These are phyloP conservation scores for Ilex paraguariensis DNA, from an alignment of 305 asterid genomes.

Conservation along the genomic window DNA sequence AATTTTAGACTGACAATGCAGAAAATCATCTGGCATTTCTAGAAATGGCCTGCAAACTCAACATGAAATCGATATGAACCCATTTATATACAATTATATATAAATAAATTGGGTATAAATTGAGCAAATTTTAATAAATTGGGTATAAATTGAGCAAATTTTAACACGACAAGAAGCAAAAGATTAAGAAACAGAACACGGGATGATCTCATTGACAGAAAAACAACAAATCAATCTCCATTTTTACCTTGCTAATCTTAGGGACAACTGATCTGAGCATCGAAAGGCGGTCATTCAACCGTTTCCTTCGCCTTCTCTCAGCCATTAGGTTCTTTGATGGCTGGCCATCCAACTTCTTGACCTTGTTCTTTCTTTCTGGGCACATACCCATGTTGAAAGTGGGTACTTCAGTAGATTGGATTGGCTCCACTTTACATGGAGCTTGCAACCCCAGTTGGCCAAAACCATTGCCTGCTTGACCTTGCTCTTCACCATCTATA, in stretches of 20 bases:
- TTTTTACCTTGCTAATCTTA: slow-evolving; percentile 63
- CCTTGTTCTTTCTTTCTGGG: slow-evolving; percentile 26
- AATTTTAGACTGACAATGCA: background rate
- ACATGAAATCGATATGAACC: too few relatives aligned
- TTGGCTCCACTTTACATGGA: slow-evolving; percentile 31
- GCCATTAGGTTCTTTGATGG: slow-evolving; percentile 88
- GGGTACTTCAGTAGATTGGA: slow-evolving; percentile 21
- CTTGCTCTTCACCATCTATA: slow-evolving; percentile 23
- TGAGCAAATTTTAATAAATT: too few relatives aligned
- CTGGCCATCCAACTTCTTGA: slow-evolving; percentile 45
- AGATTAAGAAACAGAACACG: too few relatives aligned
- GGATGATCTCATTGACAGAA: too few relatives aligned
- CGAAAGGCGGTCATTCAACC: slow-evolving; percentile 76
- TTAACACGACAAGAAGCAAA: too few relatives aligned
- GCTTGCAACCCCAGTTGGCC: slow-evolving; percentile 18
- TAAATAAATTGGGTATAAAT: too few relatives aligned
- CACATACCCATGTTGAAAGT: slow-evolving; percentile 24
- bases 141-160: too few relatives aligned
- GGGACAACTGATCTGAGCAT: slow-evolving; percentile 89
- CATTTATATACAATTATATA: too few relatives aligned
- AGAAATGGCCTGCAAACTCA: too few relatives aligned
- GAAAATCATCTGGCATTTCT: too few relatives aligned
- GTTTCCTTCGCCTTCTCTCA: slow-evolving; percentile 71
- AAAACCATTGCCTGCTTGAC: slow-evolving; percentile 6
- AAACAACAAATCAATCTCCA: too few relatives aligned